Evolutionary conservation across 1,284 basidiomycete genomes (phyloP), one percentile per base, ranked within the genome.

Genomic region (Rhodotorula sp.): DNA sequence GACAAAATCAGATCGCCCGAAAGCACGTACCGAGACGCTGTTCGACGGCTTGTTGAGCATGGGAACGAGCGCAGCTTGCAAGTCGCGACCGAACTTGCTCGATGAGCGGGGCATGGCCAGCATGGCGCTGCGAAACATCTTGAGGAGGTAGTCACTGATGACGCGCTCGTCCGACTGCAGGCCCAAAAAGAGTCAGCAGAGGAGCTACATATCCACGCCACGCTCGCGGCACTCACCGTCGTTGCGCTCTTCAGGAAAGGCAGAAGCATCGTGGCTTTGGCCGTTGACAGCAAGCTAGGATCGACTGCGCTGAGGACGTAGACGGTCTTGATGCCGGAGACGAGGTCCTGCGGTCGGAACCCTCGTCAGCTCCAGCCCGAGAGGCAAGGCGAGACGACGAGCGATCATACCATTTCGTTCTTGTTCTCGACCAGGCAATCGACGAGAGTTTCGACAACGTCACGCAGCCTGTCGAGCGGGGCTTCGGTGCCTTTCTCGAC

Each of bases 101-200:
- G 91, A 87, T 0, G 93, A 92, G 81, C 89, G 90, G 0, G 93
- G 91, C 88, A 97, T 90, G 73, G 89, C 85, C 0, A 92, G 92
- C 58, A 97, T 88, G 14, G 89, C 90, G 21, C 86, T 86, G 58
- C 90, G 86, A 83, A 97, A 98, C 61, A 97, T 92, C 73, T 90
- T 89, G 43, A 98, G 85, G 2, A 97, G 81, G 78, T 91, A 90
- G 79, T 95, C 92, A 1, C 89, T 89, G 2, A 89, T 89, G 0
- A 85, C 83, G 74, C 92, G 86, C 74, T 98, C 94, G 67, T 97
- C 93, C 2, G 84, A 64, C 93, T 95, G 76, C 1, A 59, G 59
- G 23, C 52, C 38, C 67, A 5, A 43, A 14, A 67, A 71, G 15
- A 79, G 74, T 43, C 10, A 43, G 12, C 8, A 43, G 10, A 10